Evolutionary conservation across 495 filamentous ascomycete genomes (phyloP), one percentile per base, ranked within the genome.

Genomic region (Xylaria nigripes): DNA sequence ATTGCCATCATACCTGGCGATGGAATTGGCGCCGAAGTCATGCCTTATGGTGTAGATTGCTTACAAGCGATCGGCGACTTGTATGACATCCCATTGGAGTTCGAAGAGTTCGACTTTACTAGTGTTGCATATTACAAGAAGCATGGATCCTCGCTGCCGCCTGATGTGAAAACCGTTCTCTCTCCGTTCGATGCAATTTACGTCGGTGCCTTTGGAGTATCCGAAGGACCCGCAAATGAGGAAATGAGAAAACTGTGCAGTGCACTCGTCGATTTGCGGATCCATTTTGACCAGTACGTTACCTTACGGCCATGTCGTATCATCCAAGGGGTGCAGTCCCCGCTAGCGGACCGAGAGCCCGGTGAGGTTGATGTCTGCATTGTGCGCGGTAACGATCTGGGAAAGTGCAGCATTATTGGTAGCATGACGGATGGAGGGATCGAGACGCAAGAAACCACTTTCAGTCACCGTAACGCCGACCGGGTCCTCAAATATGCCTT

Each of bases 221-320:
- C 67, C 0, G 62, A 60, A 23, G 41, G 57, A 12, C 59, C 68
- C 2, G 64, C 65, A 12, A 61, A 69, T 29, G 55, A 69, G n/a
- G 59, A 67, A 3, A 59, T 65, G 2, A 5, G 10, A 5, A 36
- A 12, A 13, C 55, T 69, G 15, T 68, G 67, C 64, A 62, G 65
- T 66, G 87, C 87, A 49, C 79, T 91, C 60, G 77, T 91, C 47
- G 79, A 76, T 57, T 85, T 93, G 23, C 85, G 87, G 70, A 89
- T 89, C 61, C 85, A 89, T 58, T 85, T 93, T 72, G 74, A 76
- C 53, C 86, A 88, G 56, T 93, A 89, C 72, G 85, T 86, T 59
- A 93, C 91, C 74, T 81, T 93, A 25, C 86, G 88, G 0, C 88
- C 88, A 13, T 91, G 87, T 76, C 86, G 83, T 83, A 30, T 57